Evolutionary conservation across 257 asterid genomes (phyloP).

Genomic region (Salvia rosmarinus): DNA sequence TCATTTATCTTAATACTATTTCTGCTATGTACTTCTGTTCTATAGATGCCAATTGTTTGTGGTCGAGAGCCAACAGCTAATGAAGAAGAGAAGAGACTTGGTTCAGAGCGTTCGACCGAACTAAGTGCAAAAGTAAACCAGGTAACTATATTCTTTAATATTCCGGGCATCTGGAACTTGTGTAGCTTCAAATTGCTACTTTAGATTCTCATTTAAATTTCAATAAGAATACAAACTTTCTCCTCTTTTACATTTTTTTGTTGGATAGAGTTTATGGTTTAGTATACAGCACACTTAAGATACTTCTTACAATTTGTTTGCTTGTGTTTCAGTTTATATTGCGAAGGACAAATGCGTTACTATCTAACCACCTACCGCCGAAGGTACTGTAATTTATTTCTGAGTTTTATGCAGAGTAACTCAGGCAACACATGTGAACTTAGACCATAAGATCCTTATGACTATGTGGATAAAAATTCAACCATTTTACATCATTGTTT

Average conservation of each 20-base stretch:
- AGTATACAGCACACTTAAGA: slow-evolving; percentile 17
- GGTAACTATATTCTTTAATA: slow-evolving; percentile 45
- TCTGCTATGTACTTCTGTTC: slow-evolving; percentile 32
- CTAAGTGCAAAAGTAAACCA: slow-evolving; percentile 89
- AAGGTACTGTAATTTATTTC: slow-evolving; percentile 59
- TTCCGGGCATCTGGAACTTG: slow-evolving; percentile 24
- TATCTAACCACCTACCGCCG: slow-evolving; percentile 97
- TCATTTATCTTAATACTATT: slow-evolving; percentile 27
- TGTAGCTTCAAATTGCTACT: slow-evolving; percentile 19
- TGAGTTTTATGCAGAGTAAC: neutral
- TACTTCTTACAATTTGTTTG: slow-evolving; percentile 34
- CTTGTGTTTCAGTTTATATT: slow-evolving; percentile 74
- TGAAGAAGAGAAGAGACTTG: slow-evolving; percentile 79
- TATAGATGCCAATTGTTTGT: slow-evolving; percentile 84
- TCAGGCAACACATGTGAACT: slow-evolving; percentile 9
- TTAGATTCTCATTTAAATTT: slow-evolving; percentile 15
- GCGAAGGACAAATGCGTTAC: slow-evolving; percentile 94
- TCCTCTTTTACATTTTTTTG: slow-evolving; percentile 26
- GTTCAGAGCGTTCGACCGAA: slow-evolving; percentile 87
- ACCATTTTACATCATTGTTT: no score
- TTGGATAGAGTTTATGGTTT: slow-evolving; percentile 19
- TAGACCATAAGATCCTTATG: neutral
- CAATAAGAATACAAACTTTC: slow-evolving; percentile 27
- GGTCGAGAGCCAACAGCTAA: slow-evolving; percentile 93
- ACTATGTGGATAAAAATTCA: no score